Conservation (phyloP, 2,329 filamentous ascomycete species). For the Exophiala sp. region DNA sequence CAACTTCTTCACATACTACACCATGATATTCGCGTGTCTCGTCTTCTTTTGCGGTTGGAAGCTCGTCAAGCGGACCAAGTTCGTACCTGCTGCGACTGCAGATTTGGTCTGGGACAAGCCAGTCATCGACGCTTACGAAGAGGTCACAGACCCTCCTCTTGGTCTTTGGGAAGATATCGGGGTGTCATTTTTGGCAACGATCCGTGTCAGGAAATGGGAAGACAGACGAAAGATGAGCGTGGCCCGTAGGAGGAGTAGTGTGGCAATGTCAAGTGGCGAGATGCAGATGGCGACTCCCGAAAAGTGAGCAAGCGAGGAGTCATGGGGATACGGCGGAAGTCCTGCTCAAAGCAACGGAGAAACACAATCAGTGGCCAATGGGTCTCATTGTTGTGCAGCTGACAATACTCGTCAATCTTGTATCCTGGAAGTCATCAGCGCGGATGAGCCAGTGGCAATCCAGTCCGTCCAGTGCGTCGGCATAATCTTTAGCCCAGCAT, state of each 20-base stretch:
- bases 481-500: background rate
- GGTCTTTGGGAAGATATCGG: conserved; percentile 3
- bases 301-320: no score
- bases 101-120: conserved; percentile 60
- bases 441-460: no score
- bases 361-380: background rate
- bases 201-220: background rate
- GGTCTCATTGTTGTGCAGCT: no score
- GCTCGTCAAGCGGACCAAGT: conserved; percentile 56
- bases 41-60: conserved; percentile 67
- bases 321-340: no score
- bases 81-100: conserved; percentile 51
- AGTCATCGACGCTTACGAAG: conserved; percentile 56
- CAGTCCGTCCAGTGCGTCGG: background rate
- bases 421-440: no score
- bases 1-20: conserved; percentile 69
- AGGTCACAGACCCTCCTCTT: conserved; percentile 26
- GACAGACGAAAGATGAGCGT: background rate
- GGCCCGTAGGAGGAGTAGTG: background rate
- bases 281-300: no score
- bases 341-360: background rate
- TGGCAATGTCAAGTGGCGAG: no score
- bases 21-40: conserved; percentile 61
- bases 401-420: no score
- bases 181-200: background rate